Conservation (phyloP, 805 yeast species). For the Saccharomycopsis malanga region DNA sequence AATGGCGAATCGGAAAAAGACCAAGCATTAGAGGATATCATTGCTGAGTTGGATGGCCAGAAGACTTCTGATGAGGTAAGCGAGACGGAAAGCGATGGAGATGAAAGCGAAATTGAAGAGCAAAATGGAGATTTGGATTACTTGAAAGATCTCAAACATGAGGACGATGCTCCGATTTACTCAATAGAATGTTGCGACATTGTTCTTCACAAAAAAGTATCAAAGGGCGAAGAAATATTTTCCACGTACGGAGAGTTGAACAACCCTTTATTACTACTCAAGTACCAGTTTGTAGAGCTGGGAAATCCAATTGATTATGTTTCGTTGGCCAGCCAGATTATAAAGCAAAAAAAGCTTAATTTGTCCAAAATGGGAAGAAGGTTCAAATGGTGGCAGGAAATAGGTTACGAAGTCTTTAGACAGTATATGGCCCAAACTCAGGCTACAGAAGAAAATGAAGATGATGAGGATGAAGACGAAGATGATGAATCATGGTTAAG, state of each 20-base stretch:
- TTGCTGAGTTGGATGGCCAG: constrained; percentile 13
- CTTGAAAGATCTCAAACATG: constrained; percentile 19
- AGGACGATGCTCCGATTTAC: constrained; percentile 26
- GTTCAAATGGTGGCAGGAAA: constrained; percentile 17
- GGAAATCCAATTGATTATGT: constrained; percentile 10
- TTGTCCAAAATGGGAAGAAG: not conserved
- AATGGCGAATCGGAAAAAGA: constrained; percentile 14
- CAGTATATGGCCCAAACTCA: not conserved
- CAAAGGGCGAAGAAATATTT: constrained; percentile 54
- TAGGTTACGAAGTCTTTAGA: constrained; percentile 8
- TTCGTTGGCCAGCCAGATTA: constrained; percentile 6
- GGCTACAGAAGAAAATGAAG: constrained; percentile 4
- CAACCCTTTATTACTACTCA: constrained; percentile 12
- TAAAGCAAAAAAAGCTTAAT: not conserved
- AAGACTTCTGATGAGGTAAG: constrained; percentile 6
- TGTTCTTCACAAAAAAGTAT: constrained; percentile 38
- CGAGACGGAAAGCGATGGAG: constrained; percentile 15
- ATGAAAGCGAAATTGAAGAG: constrained; percentile 20
- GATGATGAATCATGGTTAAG: constrained; percentile 4
- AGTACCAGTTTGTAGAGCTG: constrained; percentile 12
- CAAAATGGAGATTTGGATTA: constrained; percentile 14
- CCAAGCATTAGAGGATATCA: not conserved
- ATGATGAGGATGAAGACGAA: constrained; percentile 8
- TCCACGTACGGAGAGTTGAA: constrained; percentile 55
- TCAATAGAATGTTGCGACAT: constrained; percentile 69